Evolutionary conservation across 768 basidiomycete genomes (phyloP).

Genomic region (Lentinus brumalis): DNA sequence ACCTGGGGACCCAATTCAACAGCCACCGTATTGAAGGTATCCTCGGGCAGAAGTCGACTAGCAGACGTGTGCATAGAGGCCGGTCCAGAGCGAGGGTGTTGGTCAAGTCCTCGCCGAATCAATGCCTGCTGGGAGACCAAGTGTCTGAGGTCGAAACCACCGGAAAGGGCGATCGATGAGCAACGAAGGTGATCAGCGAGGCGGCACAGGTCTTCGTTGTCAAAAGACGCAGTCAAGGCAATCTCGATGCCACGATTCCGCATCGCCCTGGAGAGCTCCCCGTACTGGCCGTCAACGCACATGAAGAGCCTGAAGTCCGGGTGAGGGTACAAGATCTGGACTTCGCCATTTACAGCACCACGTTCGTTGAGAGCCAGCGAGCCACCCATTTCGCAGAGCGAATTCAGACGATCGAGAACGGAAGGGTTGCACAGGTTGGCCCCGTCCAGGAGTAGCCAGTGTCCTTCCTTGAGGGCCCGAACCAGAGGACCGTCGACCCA

Average conservation of each 20-base stretch:
- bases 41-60: constrained; percentile 9
- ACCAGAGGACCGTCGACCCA: constrained; percentile 96
- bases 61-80: neutral
- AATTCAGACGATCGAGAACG: constrained; percentile 94
- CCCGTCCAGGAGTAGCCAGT: constrained; percentile 89
- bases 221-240: constrained; percentile 41
- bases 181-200: constrained; percentile 53
- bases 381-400: constrained; percentile 89
- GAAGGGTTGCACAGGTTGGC: constrained; percentile 96
- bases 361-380: constrained; percentile 85
- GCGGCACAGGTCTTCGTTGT: constrained; percentile 48
- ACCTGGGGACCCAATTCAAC: constrained; percentile 9
- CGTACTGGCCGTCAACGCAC: constrained; percentile 87
- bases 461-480: constrained; percentile 79
- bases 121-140: constrained; percentile 2
- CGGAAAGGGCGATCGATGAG: constrained; percentile 28
- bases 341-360: constrained; percentile 75
- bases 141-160: neutral
- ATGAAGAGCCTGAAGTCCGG: constrained; percentile 91
- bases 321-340: constrained; percentile 80
- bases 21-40: constrained; percentile 6
- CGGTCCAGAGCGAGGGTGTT: neutral
- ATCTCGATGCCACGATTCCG: constrained; percentile 95
- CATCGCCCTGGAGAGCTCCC: constrained; percentile 97
- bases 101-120: constrained; percentile 13